These are phyloP conservation scores for Sporothrix euskadiensis DNA, from an alignment of 2,329 filamentous ascomycete genomes.

Conservation along the genomic window DNA sequence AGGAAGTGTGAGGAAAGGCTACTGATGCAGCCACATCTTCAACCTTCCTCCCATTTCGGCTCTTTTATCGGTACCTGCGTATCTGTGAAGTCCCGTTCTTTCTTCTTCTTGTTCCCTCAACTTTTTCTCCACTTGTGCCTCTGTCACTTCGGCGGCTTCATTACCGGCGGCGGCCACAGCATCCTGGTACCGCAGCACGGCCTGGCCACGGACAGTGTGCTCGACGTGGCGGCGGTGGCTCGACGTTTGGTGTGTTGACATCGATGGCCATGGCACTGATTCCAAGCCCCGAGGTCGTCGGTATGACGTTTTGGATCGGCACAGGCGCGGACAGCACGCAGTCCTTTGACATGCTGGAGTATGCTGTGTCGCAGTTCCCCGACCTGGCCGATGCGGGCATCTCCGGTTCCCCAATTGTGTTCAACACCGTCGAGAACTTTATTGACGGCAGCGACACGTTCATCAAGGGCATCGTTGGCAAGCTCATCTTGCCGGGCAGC, in stretches of 20 bases:
- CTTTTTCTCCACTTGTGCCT: too few relatives aligned
- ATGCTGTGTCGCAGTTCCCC: slow-evolving; percentile 50
- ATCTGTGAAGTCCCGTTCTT: too few relatives aligned
- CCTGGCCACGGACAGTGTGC: slow-evolving; percentile 62
- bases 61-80: background rate
- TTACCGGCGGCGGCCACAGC: slow-evolving; percentile 62
- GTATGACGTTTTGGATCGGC: slow-evolving; percentile 37
- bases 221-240: slow-evolving; percentile 61
- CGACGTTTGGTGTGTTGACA: slow-evolving; percentile 61
- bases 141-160: slow-evolving; percentile 54
- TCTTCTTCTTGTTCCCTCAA: too few relatives aligned
- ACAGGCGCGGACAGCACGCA: slow-evolving; percentile 39
- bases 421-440: slow-evolving; percentile 41
- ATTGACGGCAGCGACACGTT: slow-evolving; percentile 23
- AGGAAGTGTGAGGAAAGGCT: too few relatives aligned
- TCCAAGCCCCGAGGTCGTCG: slow-evolving; percentile 40
- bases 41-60: background rate
- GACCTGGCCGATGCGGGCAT: slow-evolving; percentile 52
- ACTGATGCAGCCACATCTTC: too few relatives aligned
- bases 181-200: slow-evolving; percentile 56
- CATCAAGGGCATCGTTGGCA: slow-evolving; percentile 32
- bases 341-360: slow-evolving; percentile 51
- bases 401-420: slow-evolving; percentile 49
- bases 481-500: slow-evolving; percentile 28
- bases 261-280: slow-evolving; percentile 58